Base-by-base conservation (phyloP, 1,139 yeast species). In the Casaregolazyma suthepensis region DNA sequence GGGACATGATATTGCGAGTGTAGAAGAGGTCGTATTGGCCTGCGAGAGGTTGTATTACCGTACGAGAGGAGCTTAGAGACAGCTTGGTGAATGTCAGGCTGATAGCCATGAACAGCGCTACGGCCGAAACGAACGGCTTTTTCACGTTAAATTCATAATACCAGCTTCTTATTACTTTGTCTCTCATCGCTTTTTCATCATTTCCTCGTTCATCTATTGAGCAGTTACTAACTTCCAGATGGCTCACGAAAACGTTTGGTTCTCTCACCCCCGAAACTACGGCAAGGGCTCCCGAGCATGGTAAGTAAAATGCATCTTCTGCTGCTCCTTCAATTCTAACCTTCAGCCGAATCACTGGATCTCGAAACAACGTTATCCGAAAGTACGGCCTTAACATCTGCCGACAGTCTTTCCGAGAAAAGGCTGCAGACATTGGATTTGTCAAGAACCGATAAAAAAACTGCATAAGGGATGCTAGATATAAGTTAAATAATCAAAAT, bases 211-310 rank as follows among this genome's bases (percentile, higher is more conserved):
- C 63, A 60, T 79, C 84, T 48, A 67, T 62, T 10, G 79, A 82
- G 78, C 81, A 79, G 48, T 56, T 15, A 85, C 85, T 48, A 57
- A 47, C 37, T 65, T 64, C 31, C 87, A 81, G 67, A 91, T 91
- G 98, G 97, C 98, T 85, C 98, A 91, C 97, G 97, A 89, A 86
- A 87, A 90, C 90, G 96, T 93, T 85, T 94, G 99, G 99, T 93
- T 80, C 86, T 91, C 98, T 79, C 99, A 93, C 96, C 99, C 99
- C 84, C 90, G 98, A 88, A 91, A 87, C 80, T 91, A 84, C 89
- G 99, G 99, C 81, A 94, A 94, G 89, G 99, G 99, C 82, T 88
- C 98, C 74, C 96, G 99, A 84, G 94, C 87, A 81, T 91, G 98
- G 73, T 68, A 63, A 54, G 70, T 64, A 19, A 19, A 37, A 9